Evolutionary conservation across 169 alveolate species (phyloP), one percentile per base, ranked within the genome.

Genomic region (Cryptosporidium andersoni): DNA sequence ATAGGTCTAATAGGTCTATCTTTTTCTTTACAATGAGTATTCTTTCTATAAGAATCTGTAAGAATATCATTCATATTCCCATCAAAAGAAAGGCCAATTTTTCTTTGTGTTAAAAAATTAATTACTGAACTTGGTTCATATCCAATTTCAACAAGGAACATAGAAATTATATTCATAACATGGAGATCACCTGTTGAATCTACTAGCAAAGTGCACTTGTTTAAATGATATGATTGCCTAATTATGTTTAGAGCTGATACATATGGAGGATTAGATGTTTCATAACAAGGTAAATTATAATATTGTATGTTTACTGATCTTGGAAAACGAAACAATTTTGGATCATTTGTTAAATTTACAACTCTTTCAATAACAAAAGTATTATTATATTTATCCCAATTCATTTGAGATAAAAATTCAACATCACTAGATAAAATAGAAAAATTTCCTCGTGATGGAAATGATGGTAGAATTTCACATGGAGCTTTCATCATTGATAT

Each of bases 341-440:
- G 85, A 9, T 74, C 39, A 42, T 74, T 74, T 14, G 85, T 74
- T 14, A 74, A 42, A 60, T 74, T 74, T n/a, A 74, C 85, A 42
- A 74, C 60, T 9, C 45, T 56, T 4, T 66, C 40, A 12, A 74
- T 74, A 9, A 47, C 40, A 52, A 74, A 74, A 14, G 40, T 74
- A 60, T 74, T 68, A 45, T 55, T 74, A 25, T 45, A 14, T 45
- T 55, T 74, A 37, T 74, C 85, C 85, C 85, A 74, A 37, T 74
- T 48, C 42, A 58, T 74, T 34, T 58, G 68, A 25, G 67, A 64
- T 16, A 74, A 68, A 58, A 74, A 58, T 40, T 68, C 85, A 2
- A 74, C 60, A 49, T 74, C 85, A 16, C 85, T 43, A 8, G 85
- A 58, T 4, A 74, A 51, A 45, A 74, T 49, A 49, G 74, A 56